phyloP scores from a whole-genome alignment of 805 yeast species.

The Sugiyamaella floridensis region DNA sequence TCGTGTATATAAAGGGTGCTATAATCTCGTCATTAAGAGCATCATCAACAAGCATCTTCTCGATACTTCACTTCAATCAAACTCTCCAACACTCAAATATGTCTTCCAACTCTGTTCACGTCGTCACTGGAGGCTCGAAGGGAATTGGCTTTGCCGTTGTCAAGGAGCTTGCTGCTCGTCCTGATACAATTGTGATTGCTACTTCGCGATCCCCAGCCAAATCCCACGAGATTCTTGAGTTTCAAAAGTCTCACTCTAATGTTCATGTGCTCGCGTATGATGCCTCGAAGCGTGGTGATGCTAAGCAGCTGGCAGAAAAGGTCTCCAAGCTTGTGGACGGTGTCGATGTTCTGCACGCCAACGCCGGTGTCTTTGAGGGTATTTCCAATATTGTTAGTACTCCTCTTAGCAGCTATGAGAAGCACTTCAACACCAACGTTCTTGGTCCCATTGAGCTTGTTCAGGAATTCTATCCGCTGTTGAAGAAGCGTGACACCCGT shows the following conservation, averaged over 20 bases:
- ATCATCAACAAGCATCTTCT: not conserved
- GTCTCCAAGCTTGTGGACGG: constrained; percentile 15
- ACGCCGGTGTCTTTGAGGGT: constrained; percentile 24
- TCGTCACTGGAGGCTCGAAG: constrained; percentile 31
- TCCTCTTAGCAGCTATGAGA: constrained; percentile 3
- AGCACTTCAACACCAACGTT: constrained; percentile 22
- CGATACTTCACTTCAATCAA: not conserved
- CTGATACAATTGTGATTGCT: constrained; percentile 24
- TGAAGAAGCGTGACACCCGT: constrained; percentile 19
- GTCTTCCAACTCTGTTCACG: constrained; percentile 24
- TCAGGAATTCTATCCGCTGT: constrained; percentile 22
- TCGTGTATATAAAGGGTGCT: not conserved
- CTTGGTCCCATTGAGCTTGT: constrained; percentile 24
- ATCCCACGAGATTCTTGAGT: constrained; percentile 12
- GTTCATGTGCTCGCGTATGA: constrained; percentile 23
- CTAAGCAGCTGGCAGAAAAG: constrained; percentile 14
- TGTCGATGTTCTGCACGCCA: constrained; percentile 26
- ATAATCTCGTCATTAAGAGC: not conserved
- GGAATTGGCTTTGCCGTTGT: constrained; percentile 34
- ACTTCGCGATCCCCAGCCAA: constrained; percentile 13
- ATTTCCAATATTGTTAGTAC: not conserved
- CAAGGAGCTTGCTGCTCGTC: constrained; percentile 21
- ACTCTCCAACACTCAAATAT: not conserved
- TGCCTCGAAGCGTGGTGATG: constrained; percentile 18
- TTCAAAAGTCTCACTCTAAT: constrained; percentile 13